Percentiles rank a stretch among this genome's conserved stretches.
phyloP scores from a whole-genome alignment of 1,284 basidiomycete genomes.

The Pseudozyma tsukubaensis region DNA sequence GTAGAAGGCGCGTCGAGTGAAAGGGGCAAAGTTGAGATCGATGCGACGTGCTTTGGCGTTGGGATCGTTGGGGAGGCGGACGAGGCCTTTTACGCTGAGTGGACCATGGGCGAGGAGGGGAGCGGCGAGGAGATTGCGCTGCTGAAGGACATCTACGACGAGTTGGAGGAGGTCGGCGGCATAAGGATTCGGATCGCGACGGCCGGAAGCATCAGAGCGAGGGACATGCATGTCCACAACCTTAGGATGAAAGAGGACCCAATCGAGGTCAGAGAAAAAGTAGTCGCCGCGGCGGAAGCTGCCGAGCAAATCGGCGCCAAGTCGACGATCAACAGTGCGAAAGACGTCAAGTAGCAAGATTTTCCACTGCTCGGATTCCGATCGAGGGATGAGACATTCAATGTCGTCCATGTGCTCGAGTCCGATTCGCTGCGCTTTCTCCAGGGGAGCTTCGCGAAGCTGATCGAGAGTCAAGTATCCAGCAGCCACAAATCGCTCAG shows the following conservation, averaged over 20 bases:
- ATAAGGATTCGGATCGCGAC: constrained; percentile 12
- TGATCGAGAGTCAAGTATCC: constrained; percentile 33
- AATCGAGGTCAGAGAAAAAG: constrained; percentile 44
- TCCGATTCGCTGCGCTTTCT: constrained; percentile 33
- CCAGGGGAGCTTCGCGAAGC: constrained; percentile 30
- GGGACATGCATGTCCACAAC: constrained; percentile 21
- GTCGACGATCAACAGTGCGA: constrained; percentile 17
- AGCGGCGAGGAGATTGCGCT: constrained; percentile 20
- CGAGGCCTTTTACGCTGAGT: constrained; percentile 25
- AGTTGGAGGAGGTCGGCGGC: constrained; percentile 15
- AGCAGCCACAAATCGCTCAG: constrained; percentile 27
- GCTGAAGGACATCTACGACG: constrained; percentile 13
- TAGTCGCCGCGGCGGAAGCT: constrained; percentile 43
- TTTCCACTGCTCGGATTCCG: constrained; percentile 28
- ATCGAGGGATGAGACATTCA: constrained; percentile 35
- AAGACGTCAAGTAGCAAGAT: constrained; percentile 21
- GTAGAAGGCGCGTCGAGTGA: constrained; percentile 33
- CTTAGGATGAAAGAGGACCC: constrained; percentile 32
- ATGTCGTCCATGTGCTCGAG: constrained; percentile 33
- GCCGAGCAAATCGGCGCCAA: constrained; percentile 28
- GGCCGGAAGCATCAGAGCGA: constrained; percentile 6
- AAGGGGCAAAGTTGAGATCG: constrained; percentile 45
- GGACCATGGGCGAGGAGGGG: constrained; percentile 31
- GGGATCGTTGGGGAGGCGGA: constrained; percentile 14
- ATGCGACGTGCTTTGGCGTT: constrained; percentile 22